A percentile compares a stretch with the other conserved stretches of the same genome.
Evolutionary conservation across 371 early-diverging fungal species (phyloP).

Genomic region (Apophysomyces elegans): DNA sequence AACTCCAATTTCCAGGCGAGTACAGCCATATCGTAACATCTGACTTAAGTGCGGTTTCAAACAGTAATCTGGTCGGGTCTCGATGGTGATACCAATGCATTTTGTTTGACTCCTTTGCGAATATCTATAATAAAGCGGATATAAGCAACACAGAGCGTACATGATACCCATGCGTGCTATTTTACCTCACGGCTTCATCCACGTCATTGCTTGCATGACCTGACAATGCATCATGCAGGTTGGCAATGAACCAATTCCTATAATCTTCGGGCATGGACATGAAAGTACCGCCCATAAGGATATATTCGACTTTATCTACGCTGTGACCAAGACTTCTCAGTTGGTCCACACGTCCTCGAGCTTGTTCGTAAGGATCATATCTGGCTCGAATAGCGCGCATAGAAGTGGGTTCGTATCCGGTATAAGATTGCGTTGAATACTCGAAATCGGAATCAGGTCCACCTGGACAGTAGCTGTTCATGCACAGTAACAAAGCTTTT

Average conservation of each 20-base stretch:
- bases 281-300: conserved; percentile 99
- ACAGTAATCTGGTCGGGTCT: conserved; percentile 99
- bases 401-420: conserved; percentile 99
- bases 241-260: conserved; percentile 96
- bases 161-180: background rate
- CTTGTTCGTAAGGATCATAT: conserved; percentile 99
- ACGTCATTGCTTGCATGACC: conserved; percentile 92
- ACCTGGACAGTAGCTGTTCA: conserved; percentile 95
- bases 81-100: conserved; percentile 99
- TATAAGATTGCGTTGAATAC: conserved; percentile 99
- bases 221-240: conserved; percentile 98
- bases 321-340: conserved; percentile 95
- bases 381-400: conserved; percentile 99
- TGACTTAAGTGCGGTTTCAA: conserved; percentile 97
- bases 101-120: conserved; percentile 97
- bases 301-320: conserved; percentile 99
- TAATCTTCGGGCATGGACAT: conserved; percentile 98
- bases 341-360: conserved; percentile 96
- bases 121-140: conserved; percentile 50
- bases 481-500: background rate
- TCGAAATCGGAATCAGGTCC: conserved; percentile 99
- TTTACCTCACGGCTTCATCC: conserved; percentile 94
- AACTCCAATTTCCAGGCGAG: conserved; percentile 99
- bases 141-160: background rate
- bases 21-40: conserved; percentile 99